These are phyloP conservation scores for Metarhizium guizhouense DNA, from an alignment of 2,329 filamentous ascomycete genomes.

Conservation along the genomic window DNA sequence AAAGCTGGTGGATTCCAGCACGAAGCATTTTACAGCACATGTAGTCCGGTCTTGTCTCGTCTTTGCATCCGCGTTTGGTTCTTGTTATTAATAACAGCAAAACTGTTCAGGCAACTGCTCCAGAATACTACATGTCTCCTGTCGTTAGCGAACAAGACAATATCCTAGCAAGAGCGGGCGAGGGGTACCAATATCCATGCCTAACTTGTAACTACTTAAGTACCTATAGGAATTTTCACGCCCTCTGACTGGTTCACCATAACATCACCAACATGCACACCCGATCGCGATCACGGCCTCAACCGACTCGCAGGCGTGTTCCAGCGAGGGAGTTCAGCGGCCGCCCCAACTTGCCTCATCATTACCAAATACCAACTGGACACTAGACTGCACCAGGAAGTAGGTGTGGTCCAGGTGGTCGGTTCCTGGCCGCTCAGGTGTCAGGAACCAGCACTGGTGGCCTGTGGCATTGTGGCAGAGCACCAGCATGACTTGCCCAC, in stretches of 20 bases:
- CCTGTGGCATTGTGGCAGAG: constrained; percentile 2
- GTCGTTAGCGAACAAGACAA: not conserved
- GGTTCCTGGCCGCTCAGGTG: constrained; percentile 16
- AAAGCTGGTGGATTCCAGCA: not conserved
- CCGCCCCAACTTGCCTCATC: constrained; percentile 9
- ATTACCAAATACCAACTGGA: constrained; percentile 23
- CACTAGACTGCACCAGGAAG: constrained; percentile 22
- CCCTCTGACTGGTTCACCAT: not conserved
- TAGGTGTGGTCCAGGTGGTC: constrained; percentile 16
- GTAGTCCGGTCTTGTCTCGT: not conserved
- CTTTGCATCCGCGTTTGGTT: too few species aligned
- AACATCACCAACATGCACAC: constrained; percentile 1
- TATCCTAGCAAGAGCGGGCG: not conserved
- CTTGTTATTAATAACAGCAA: not conserved
- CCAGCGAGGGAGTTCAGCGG: not conserved
- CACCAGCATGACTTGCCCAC: constrained; percentile 3
- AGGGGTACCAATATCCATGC: not conserved
- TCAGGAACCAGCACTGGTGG: constrained; percentile 16
- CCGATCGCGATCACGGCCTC: constrained; percentile 25
- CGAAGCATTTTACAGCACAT: not conserved
- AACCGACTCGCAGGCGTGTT: not conserved
- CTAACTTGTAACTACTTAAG: not conserved
- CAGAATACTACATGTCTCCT: not conserved
- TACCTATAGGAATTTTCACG: not conserved
- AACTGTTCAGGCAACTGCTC: not conserved